phyloP scores from a whole-genome alignment of 257 asterid genomes.

The Lantana camara region DNA sequence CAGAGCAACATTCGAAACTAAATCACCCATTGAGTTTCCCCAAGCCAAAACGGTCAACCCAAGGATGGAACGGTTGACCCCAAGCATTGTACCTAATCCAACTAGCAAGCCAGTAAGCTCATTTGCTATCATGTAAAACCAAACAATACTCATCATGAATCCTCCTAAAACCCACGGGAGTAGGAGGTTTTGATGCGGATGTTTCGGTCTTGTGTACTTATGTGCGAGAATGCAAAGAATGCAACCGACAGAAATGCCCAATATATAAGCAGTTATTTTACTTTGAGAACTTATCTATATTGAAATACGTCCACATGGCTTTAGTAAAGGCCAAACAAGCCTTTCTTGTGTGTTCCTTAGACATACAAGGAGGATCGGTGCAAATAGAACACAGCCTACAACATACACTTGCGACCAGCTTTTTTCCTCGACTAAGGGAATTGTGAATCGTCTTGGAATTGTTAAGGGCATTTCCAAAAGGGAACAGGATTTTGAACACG shows the following conservation, averaged over 20 bases:
- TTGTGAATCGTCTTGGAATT: conserved; percentile 83
- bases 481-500: conserved; percentile 63
- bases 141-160: conserved; percentile 88
- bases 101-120: conserved; percentile 89
- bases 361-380: conserved; percentile 75
- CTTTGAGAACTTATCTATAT: conserved; percentile 52
- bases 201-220: conserved; percentile 64
- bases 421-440: conserved; percentile 83
- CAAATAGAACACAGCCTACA: conserved; percentile 61
- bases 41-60: conserved; percentile 96
- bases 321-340: too few species aligned
- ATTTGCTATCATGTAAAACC: conserved; percentile 96
- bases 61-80: conserved; percentile 85
- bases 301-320: too few species aligned
- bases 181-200: conserved; percentile 69
- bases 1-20: conserved; percentile 84
- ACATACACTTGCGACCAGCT: conserved; percentile 85
- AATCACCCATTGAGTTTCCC: conserved; percentile 99
- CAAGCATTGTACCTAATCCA: conserved; percentile 70
- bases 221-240: conserved; percentile 57
- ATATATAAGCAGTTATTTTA: conserved; percentile 39
- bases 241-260: conserved; percentile 62
- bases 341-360: conserved; percentile 64
- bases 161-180: conserved; percentile 92
- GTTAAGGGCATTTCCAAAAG: conserved; percentile 74